A percentile compares a stretch with the other conserved stretches of the same genome.
Conservation (phyloP, 2,329 filamentous ascomycete genomes). For the Fusarium pininemorale region DNA sequence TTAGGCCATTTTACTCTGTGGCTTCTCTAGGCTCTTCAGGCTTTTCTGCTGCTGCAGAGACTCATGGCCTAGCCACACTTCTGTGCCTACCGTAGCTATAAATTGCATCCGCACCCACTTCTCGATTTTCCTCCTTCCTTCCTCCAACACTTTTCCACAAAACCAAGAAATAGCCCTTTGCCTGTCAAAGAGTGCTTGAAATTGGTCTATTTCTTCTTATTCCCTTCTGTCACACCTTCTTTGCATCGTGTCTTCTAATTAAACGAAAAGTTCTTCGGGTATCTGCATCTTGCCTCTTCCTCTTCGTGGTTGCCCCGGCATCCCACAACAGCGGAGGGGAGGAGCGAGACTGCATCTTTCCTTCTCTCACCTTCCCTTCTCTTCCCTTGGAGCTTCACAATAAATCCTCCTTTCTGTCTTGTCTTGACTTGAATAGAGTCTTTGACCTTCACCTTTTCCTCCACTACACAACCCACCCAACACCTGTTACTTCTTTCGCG, state of each 20-base stretch:
- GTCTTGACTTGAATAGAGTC: background rate
- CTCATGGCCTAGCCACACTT: background rate
- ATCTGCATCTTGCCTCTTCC: background rate
- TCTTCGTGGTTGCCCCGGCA: background rate
- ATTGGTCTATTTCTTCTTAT: background rate
- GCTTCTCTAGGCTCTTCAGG: background rate
- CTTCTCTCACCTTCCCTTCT: background rate
- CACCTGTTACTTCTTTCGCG: background rate
- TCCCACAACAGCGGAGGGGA: background rate
- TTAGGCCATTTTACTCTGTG: background rate
- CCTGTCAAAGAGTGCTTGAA: background rate
- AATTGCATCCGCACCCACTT: background rate
- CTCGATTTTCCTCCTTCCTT: background rate
- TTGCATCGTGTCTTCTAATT: background rate
- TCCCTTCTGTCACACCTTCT: background rate
- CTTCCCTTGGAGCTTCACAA: background rate
- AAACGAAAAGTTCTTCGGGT: background rate
- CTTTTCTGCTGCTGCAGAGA: background rate
- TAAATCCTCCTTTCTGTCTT: background rate
- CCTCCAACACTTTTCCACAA: constrained; percentile 1
- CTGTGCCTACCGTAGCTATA: background rate
- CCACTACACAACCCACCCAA: background rate
- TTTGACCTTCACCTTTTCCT: too few relatives aligned
- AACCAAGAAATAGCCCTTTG: background rate
- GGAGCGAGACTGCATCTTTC: background rate